Conservation (phyloP, 352 stramenopile genomes). For the Thalassiosira mediterranea region DNA sequence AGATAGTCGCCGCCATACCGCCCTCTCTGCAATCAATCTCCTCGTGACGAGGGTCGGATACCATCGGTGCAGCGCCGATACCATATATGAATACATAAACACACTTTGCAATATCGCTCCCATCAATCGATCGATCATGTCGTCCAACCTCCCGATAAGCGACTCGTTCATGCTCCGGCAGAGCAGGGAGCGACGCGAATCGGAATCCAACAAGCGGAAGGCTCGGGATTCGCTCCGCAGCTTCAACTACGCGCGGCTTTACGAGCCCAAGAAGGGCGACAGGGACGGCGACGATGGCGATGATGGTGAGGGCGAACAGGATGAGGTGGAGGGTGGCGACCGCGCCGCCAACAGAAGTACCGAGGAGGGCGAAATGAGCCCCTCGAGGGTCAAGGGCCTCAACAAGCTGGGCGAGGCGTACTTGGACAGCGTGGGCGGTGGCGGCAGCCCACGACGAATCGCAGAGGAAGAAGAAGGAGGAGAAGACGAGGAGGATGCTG, state of each 20-base stretch:
- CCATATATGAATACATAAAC: too few species aligned
- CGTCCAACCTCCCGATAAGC: too few species aligned
- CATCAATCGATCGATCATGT: too few species aligned
- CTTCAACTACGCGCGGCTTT: background rate
- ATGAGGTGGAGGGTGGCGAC: too few species aligned
- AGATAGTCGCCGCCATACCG: too few species aligned
- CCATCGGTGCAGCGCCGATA: too few species aligned
- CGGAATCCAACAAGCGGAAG: background rate
- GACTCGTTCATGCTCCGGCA: background rate
- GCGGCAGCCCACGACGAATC: background rate
- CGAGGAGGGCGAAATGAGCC: too few species aligned
- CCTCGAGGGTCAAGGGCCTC: too few species aligned
- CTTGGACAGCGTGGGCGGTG: background rate
- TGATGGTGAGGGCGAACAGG: background rate
- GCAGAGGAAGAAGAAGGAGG: background rate
- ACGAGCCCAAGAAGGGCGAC: background rate
- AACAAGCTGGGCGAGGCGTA: background rate
- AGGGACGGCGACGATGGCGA: background rate
- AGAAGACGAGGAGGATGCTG: background rate
- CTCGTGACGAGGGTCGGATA: too few species aligned
- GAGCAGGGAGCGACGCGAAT: background rate
- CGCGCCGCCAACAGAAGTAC: too few species aligned
- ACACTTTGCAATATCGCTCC: too few species aligned
- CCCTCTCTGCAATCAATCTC: too few species aligned
- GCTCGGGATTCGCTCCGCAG: background rate